phyloP scores from a whole-genome alignment of 1,139 yeast genomes.

The Scheffersomyces cryptocercus region DNA sequence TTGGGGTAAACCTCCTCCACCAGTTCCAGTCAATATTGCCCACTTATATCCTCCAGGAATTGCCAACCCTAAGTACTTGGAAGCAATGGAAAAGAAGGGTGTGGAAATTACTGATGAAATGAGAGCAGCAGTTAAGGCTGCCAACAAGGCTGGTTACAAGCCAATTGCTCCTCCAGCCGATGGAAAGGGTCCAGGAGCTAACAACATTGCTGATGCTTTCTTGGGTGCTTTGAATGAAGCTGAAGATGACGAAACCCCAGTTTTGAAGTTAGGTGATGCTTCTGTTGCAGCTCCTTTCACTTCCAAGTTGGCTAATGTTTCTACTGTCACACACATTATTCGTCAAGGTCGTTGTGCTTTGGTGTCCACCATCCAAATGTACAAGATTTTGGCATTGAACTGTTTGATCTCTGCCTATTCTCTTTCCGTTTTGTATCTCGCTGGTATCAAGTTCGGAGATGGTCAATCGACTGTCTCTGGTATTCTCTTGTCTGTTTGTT shows the following conservation, averaged over 20 bases:
- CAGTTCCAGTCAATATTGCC: constrained; percentile 84
- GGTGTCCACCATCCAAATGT: constrained; percentile 98
- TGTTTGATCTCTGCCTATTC: constrained; percentile 97
- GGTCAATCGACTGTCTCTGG: constrained; percentile 96
- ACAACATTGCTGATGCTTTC: constrained; percentile 69
- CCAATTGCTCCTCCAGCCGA: constrained; percentile 33
- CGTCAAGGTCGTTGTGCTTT: constrained; percentile 99
- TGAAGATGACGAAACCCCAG: constrained; percentile 86
- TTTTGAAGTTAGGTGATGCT: constrained; percentile 95
- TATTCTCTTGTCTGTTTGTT: constrained; percentile 86
- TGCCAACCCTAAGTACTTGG: constrained; percentile 80
- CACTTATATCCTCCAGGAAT: constrained; percentile 98
- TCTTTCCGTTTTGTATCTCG: constrained; percentile 86
- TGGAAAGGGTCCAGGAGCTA: constrained; percentile 40
- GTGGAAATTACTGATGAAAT: constrained; percentile 70
- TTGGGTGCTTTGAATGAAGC: constrained; percentile 69
- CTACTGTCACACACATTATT: constrained; percentile 88
- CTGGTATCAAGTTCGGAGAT: constrained; percentile 98
- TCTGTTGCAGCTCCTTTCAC: constrained; percentile 99
- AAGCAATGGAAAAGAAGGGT: constrained; percentile 83
- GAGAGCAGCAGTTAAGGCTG: constrained; percentile 55
- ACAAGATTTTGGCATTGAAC: constrained; percentile 93
- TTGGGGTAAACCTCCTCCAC: constrained; percentile 86
- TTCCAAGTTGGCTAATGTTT: constrained; percentile 87
- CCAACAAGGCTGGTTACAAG: constrained; percentile 39